Evolutionary conservation across 2,329 filamentous ascomycete species (phyloP), one percentile per base, ranked within the genome.

Genomic region (Calcarisporium arbuscula): DNA sequence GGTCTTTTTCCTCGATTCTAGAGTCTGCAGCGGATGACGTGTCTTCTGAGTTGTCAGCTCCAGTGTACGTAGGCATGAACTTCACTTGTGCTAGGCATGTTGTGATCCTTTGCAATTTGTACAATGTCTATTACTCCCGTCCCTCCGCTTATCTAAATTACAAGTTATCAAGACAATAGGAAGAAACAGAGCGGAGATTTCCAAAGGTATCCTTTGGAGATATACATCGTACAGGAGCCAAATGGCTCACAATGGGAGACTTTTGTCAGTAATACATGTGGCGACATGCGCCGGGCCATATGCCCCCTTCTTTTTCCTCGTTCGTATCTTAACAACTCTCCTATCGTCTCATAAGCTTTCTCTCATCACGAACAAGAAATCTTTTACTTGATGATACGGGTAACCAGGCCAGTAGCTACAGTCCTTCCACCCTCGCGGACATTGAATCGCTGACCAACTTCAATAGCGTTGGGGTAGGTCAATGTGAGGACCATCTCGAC

Each of bases 391-490:
- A 78, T 44, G 56, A 92, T 80, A 53, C 81, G 80, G 47, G 85
- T 92, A 52, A 88, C 73, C 50, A 92, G 70, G 62, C 85, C 85
- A 51, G 85, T 92, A 50, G 85, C 85, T 39, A 92, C 84, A 41
- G 85, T 92, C 52, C 86, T 80, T 53, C 90, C 89, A 70, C 92
- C 92, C 73, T 98, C 92, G 66, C 92, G 86, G 59, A 98, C 80
- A 74, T 96, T 98, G 78, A 98, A 92, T 54, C 92, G 85, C 72
- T 95, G 87, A 51, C 92, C 90, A 44, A 77, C 69, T 70, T 98
- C 92, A 45, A 95, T 67, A 40, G 90, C 90, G 54, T 94, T 77
- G 44, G 90, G 86, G 65, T 84, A 72, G 65, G 87, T 78, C 57
- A 95, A 80, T 53, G 82, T 78, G 61, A 88, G 84, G 46, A 92